Conservation (phyloP, 805 yeast genomes). For the Zygosaccharomyces siamensis region DNA sequence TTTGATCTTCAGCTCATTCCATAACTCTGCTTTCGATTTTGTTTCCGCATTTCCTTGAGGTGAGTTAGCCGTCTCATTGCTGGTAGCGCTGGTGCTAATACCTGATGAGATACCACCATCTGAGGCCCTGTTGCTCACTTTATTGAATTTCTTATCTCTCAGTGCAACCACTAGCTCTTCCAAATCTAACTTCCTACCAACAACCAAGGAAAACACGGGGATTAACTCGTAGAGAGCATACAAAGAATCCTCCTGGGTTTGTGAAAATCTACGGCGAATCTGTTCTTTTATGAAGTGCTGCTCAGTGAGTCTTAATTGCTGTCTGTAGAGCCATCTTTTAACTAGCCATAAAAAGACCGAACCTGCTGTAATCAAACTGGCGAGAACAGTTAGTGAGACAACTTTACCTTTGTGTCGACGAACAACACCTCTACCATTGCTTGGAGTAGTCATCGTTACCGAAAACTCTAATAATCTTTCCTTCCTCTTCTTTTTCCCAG, state of each 20-base stretch:
- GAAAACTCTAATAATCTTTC: background rate
- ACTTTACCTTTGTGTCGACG: slow-evolving; percentile 28
- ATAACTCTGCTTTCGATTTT: slow-evolving; percentile 60
- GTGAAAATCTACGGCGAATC: slow-evolving; percentile 77
- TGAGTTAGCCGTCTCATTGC: slow-evolving; percentile 10
- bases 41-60: slow-evolving; percentile 12
- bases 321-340: slow-evolving; percentile 31
- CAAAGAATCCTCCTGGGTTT: slow-evolving; percentile 86
- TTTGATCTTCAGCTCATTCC: slow-evolving; percentile 76
- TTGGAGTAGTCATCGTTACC: slow-evolving; percentile 1
- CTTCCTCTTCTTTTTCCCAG: background rate
- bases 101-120: slow-evolving; percentile 22
- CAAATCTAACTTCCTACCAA: slow-evolving; percentile 25
- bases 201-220: slow-evolving; percentile 57
- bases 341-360: slow-evolving; percentile 25
- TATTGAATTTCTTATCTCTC: slow-evolving; percentile 23
- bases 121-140: slow-evolving; percentile 1
- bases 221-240: slow-evolving; percentile 77
- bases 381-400: slow-evolving; percentile 21
- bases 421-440: slow-evolving; percentile 15
- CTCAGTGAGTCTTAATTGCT: slow-evolving; percentile 47
- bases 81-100: slow-evolving; percentile 18
- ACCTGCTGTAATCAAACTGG: slow-evolving; percentile 29
- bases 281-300: slow-evolving; percentile 61
- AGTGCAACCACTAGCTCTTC: slow-evolving; percentile 26